These are phyloP conservation scores for Beta lomatogona DNA, from an alignment of 179 eudicot genomes.

Conservation along the genomic window DNA sequence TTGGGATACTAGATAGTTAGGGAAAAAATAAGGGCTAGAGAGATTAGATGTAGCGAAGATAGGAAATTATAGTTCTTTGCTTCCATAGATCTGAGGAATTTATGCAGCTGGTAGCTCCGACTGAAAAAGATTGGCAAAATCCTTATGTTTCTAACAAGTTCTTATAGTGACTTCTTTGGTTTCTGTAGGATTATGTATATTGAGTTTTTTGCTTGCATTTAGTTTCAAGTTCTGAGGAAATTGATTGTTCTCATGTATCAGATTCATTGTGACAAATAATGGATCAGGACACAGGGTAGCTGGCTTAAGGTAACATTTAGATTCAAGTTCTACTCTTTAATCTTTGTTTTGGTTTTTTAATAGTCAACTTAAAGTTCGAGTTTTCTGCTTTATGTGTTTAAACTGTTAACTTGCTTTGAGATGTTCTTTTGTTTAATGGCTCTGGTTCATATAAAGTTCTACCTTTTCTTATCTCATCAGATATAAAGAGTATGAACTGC, in stretches of 20 bases:
- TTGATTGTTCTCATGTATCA: constrained; percentile 27
- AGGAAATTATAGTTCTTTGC: neutral
- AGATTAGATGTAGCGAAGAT: neutral
- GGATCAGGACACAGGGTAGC: constrained; percentile 82
- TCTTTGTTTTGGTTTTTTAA: neutral
- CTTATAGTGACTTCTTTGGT: neutral
- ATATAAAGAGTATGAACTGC: constrained; percentile 85
- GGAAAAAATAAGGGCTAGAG: neutral
- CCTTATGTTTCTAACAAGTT: neutral
- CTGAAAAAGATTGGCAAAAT: neutral
- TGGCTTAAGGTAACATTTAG: constrained; percentile 62
- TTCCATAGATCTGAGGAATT: neutral
- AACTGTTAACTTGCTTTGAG: constrained; percentile 8
- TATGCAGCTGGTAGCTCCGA: neutral
- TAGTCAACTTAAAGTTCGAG: neutral
- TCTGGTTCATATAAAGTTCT: neutral
- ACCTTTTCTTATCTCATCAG: constrained; percentile 36
- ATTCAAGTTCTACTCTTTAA: neutral
- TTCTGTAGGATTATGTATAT: neutral
- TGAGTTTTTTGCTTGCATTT: neutral
- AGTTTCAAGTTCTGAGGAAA: neutral
- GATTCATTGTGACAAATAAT: constrained; percentile 86
- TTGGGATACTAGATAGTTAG: neutral
- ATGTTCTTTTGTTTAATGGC: neutral
- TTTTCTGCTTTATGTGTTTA: neutral